These are phyloP conservation scores for Tetracladium marchalianum DNA, from an alignment of 495 filamentous ascomycete species.

Conservation along the genomic window DNA sequence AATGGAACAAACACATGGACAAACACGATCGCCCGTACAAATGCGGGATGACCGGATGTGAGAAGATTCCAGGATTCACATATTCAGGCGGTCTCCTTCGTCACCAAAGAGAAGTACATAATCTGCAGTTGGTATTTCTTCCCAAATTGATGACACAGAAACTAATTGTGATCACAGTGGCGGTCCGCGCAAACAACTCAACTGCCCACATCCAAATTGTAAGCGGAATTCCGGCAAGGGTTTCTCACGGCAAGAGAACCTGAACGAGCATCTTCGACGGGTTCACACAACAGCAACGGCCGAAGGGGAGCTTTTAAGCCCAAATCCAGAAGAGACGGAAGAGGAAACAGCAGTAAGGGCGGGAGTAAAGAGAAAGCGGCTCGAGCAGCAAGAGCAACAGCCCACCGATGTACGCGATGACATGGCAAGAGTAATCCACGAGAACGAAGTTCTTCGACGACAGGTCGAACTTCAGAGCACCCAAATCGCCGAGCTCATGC, in stretches of 20 bases:
- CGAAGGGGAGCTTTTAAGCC: conserved; percentile 22
- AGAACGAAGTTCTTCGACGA: conserved; percentile 36
- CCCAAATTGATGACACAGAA: not conserved
- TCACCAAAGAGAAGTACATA: conserved; percentile 87
- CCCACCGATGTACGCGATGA: conserved; percentile 42
- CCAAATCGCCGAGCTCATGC: conserved; percentile 24
- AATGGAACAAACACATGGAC: conserved; percentile 94
- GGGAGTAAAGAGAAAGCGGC: conserved; percentile 17
- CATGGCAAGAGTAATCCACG: conserved; percentile 43
- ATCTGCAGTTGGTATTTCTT: conserved; percentile 18
- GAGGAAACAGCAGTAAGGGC: conserved; percentile 10
- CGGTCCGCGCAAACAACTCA: conserved; percentile 66
- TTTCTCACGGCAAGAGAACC: conserved; percentile 79
- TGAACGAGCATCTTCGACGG: conserved; percentile 76
- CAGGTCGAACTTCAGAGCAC: conserved; percentile 15
- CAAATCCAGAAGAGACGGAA: conserved; percentile 9
- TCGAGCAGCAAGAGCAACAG: not conserved
- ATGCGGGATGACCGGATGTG: conserved; percentile 64
- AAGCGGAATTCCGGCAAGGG: conserved; percentile 67
- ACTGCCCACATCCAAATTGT: conserved; percentile 73
- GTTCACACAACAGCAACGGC: conserved; percentile 51
- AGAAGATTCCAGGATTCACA: conserved; percentile 86
- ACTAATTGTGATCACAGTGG: conserved; percentile 45
- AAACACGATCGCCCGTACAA: conserved; percentile 91
- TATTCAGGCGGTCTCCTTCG: conserved; percentile 82